Percentiles rank a stretch among this genome's conserved stretches.
These are phyloP conservation scores for Cymbopogon flexuosus DNA, from an alignment of 202 grass and related monocot species.

Conservation along the genomic window DNA sequence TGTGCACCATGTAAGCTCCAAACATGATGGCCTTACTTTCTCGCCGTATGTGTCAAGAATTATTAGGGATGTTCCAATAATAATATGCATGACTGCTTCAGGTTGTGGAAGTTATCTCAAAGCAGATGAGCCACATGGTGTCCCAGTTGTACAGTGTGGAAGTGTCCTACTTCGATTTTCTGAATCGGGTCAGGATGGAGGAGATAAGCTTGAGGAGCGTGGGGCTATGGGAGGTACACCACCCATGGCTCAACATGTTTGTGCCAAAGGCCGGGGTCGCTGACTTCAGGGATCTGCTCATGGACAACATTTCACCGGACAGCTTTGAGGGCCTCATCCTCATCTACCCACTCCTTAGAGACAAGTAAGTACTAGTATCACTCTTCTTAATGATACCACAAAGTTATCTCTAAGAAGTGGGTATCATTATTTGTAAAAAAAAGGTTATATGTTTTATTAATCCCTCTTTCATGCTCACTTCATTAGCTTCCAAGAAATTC, in stretches of 20 bases:
- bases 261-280: conserved; percentile 73
- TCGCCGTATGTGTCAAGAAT: not conserved
- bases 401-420: not conserved
- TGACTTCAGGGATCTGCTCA: conserved; percentile 60
- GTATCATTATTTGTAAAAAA: too few relatives aligned
- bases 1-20: conserved; percentile 45
- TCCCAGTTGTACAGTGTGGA: conserved; percentile 72
- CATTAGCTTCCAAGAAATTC: conserved; percentile 41
- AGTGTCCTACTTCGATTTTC: conserved; percentile 94
- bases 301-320: conserved; percentile 64
- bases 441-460: not conserved
- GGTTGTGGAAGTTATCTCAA: conserved; percentile 57
- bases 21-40: too few relatives aligned
- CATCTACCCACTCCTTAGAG: conserved; percentile 79
- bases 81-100: conserved; percentile 30
- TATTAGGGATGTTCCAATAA: conserved; percentile 7
- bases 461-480: conserved; percentile 25
- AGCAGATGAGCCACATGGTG: conserved; percentile 64
- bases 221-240: conserved; percentile 86
- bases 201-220: conserved; percentile 68
- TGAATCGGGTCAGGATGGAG: conserved; percentile 92
- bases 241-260: conserved; percentile 99
- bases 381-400: conserved; percentile 5
- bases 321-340: conserved; percentile 80
- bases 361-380: conserved; percentile 76